Percentiles rank a stretch among this genome's conserved stretches.
Conservation (phyloP, 129 eudicot species). For the Kitagawia praeruptora region DNA sequence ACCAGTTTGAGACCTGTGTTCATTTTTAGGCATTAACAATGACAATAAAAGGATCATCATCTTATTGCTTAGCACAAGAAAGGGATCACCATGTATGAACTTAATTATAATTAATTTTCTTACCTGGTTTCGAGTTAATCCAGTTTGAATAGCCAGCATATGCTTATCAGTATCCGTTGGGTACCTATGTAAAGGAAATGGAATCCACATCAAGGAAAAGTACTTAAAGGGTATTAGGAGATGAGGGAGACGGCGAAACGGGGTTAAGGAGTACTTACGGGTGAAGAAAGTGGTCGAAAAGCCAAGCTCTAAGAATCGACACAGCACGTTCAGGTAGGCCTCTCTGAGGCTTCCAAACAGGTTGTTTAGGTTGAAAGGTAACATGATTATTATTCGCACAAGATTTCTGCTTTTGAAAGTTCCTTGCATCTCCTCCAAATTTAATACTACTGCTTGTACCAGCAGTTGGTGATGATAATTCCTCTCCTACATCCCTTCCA, state of each 20-base stretch:
- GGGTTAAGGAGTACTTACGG: conserved; percentile 45
- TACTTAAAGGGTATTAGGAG: background rate
- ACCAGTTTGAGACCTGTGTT: conserved; percentile 80
- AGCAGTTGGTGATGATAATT: conserved; percentile 42
- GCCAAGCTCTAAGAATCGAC: conserved; percentile 75
- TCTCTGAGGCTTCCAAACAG: conserved; percentile 87
- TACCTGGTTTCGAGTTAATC: conserved; percentile 84
- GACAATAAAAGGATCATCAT: background rate
- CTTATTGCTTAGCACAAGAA: too few species aligned
- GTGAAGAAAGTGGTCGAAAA: conserved; percentile 92
- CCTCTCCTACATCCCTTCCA: conserved; percentile 42
- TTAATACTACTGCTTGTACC: conserved; percentile 25
- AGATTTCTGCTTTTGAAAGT: conserved; percentile 38
- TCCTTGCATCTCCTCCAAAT: conserved; percentile 14
- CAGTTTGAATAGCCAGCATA: conserved; percentile 82
- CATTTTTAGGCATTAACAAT: background rate
- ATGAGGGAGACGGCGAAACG: background rate
- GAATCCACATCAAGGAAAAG: background rate
- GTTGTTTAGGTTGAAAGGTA: conserved; percentile 44
- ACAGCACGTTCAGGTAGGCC: conserved; percentile 96
- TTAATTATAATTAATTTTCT: background rate
- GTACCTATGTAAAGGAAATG: conserved; percentile 38
- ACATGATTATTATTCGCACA: conserved; percentile 20
- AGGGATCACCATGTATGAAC: background rate
- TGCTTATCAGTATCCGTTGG: conserved; percentile 91